Evolutionary conservation across 2,329 filamentous ascomycete genomes (phyloP).

Genomic region (Alternaria dauci): DNA sequence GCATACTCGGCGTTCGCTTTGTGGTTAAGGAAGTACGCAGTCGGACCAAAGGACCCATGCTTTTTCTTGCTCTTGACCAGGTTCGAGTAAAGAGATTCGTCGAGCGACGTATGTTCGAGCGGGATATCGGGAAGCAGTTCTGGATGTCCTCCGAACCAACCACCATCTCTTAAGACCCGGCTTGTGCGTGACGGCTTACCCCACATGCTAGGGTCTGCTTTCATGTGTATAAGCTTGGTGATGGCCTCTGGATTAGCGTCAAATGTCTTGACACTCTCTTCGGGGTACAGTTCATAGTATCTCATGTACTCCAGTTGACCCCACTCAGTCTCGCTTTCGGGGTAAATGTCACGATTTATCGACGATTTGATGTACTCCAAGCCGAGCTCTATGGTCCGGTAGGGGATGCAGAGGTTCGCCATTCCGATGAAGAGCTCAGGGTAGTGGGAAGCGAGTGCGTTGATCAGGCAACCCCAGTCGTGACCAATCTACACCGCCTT

Average conservation of each 20-base stretch:
- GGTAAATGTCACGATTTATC: slow-evolving; percentile 58
- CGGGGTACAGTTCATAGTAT: slow-evolving; percentile 41
- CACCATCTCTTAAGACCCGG: slow-evolving; percentile 31
- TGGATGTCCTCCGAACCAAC: slow-evolving; percentile 43
- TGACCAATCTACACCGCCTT: slow-evolving; percentile 60
- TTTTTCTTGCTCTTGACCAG: slow-evolving; percentile 49
- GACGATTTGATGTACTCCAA: slow-evolving; percentile 46
- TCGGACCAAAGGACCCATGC: slow-evolving; percentile 52
- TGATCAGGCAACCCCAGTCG: slow-evolving; percentile 54
- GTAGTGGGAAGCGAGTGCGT: slow-evolving; percentile 40
- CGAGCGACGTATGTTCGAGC: slow-evolving; percentile 35
- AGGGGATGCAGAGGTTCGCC: slow-evolving; percentile 51
- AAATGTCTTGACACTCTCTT: slow-evolving; percentile 27
- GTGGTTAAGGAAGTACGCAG: slow-evolving; percentile 57
- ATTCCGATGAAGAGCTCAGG: slow-evolving; percentile 45
- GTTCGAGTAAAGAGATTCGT: slow-evolving; percentile 38
- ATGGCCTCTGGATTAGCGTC: too few species aligned
- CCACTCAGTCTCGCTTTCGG: slow-evolving; percentile 52
- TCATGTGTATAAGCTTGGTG: too few species aligned
- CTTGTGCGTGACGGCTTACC: slow-evolving; percentile 38
- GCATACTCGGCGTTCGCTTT: slow-evolving; percentile 54
- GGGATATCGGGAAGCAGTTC: slow-evolving; percentile 44
- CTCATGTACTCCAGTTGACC: slow-evolving; percentile 50
- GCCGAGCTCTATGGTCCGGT: slow-evolving; percentile 54
- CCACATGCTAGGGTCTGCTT: slow-evolving; percentile 29